Conservation (phyloP, 192 early-diverging fungal genomes). For the Coemansia sp. region DNA sequence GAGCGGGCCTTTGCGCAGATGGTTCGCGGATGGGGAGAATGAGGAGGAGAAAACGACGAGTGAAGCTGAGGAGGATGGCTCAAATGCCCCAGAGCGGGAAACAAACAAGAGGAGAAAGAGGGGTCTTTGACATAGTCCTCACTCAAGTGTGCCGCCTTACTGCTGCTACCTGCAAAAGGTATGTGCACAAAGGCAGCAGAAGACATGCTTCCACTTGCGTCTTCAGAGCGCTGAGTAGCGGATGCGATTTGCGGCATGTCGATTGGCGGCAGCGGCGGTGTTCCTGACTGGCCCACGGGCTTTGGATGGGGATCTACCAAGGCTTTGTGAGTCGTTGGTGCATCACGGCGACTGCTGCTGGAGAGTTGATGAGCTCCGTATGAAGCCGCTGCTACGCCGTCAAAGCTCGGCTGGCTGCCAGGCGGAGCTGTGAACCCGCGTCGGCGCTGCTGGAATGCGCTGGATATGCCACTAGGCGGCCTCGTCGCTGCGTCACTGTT, state of each 20-base stretch:
- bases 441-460: conserved; percentile 30
- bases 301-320: not conserved
- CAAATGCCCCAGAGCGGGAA: conserved; percentile 5
- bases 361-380: not conserved
- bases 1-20: conserved; percentile 41
- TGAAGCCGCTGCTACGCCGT: not conserved
- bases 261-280: conserved; percentile 4
- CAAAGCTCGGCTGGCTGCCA: conserved; percentile 24
- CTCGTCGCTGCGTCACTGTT: conserved; percentile 36
- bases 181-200: conserved; percentile 5
- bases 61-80: conserved; percentile 15
- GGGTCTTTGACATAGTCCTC: not conserved
- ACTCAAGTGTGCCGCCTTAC: not conserved
- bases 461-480: conserved; percentile 40
- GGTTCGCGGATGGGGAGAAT: conserved; percentile 38
- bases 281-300: not conserved
- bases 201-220: not conserved
- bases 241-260: not conserved
- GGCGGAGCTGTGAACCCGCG: conserved; percentile 47
- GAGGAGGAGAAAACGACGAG: conserved; percentile 55
- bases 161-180: conserved; percentile 9
- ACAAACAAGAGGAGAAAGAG: conserved; percentile 13
- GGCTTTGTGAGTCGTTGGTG: conserved; percentile 1
- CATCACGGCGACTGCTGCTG: not conserved
- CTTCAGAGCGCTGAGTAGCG: not conserved